Evolutionary conservation across 1,284 basidiomycete genomes (phyloP).

Genomic region (Porogramme epimiltina): DNA sequence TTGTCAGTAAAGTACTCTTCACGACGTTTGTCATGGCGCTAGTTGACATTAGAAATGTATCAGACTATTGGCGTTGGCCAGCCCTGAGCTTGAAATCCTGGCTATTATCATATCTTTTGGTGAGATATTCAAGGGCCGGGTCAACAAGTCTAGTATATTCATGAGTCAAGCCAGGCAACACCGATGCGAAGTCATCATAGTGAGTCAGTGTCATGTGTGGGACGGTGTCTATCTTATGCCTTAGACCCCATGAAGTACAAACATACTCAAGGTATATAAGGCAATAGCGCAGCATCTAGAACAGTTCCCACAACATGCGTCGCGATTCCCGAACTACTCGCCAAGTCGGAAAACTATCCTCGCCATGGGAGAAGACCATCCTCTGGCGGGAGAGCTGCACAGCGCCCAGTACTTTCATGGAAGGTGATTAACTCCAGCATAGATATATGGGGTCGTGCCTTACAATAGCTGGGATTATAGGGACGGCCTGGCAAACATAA

Average conservation of each 20-base stretch:
- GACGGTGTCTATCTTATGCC: no score
- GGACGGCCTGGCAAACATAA: conserved; percentile 82
- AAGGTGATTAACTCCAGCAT: conserved; percentile 45
- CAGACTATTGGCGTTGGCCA: conserved; percentile 68
- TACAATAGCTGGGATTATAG: conserved; percentile 33
- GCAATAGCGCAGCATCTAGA: conserved; percentile 69
- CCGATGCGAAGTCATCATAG: conserved; percentile 64
- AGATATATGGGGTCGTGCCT: neutral
- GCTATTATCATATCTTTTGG: conserved; percentile 82
- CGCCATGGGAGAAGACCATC: conserved; percentile 68
- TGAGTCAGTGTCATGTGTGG: no score
- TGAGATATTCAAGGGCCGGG: no score
- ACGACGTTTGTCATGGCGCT: conserved; percentile 10
- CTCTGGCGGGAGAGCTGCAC: conserved; percentile 77
- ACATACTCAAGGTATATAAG: conserved; percentile 81
- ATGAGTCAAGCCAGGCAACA: conserved; percentile 66
- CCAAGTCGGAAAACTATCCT: conserved; percentile 57
- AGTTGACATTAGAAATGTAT: neutral
- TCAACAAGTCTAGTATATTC: no score
- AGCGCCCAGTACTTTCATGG: conserved; percentile 90
- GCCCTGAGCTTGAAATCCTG: conserved; percentile 77
- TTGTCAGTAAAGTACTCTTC: conserved; percentile 42
- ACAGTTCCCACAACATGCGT: conserved; percentile 52
- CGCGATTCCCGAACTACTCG: conserved; percentile 64
- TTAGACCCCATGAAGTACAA: conserved; percentile 56